These are phyloP conservation scores for Ophiostoma sp. DNA, from an alignment of 2,329 filamentous ascomycete species.

Conservation along the genomic window DNA sequence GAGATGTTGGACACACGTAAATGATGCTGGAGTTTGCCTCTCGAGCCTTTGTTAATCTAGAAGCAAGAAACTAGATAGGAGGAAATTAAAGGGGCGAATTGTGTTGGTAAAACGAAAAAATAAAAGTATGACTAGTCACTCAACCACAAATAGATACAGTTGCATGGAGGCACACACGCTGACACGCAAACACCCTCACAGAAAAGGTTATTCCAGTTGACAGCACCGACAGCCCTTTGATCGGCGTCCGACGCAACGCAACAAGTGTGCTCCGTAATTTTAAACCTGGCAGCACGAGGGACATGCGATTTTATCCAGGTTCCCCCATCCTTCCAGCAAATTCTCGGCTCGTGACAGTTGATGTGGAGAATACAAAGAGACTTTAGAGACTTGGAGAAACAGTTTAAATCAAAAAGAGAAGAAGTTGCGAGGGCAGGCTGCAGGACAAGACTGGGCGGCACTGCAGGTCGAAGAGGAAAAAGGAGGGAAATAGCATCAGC, in stretches of 20 bases:
- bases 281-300: not conserved
- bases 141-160: not conserved
- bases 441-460: not conserved
- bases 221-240: not conserved
- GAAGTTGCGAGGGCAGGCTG: not conserved
- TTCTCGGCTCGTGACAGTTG: not conserved
- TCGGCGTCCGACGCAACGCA: not conserved
- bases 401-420: not conserved
- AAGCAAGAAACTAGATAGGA: too few relatives aligned
- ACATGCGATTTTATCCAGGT: not conserved
- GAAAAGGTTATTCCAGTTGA: not conserved
- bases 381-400: not conserved
- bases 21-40: too few relatives aligned
- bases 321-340: not conserved
- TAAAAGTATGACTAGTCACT: not conserved
- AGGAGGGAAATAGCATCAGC: not conserved
- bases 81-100: not conserved
- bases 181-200: not conserved
- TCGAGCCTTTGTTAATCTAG: too few relatives aligned
- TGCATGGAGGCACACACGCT: too few relatives aligned
- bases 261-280: not conserved
- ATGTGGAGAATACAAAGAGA: not conserved
- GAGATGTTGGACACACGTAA: too few relatives aligned
- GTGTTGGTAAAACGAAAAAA: not conserved
- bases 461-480: not conserved